Percentiles rank a stretch among this genome's conserved stretches.
Evolutionary conservation across 169 alveolate species (phyloP).

Genomic region (Plasmodium yoelii): DNA sequence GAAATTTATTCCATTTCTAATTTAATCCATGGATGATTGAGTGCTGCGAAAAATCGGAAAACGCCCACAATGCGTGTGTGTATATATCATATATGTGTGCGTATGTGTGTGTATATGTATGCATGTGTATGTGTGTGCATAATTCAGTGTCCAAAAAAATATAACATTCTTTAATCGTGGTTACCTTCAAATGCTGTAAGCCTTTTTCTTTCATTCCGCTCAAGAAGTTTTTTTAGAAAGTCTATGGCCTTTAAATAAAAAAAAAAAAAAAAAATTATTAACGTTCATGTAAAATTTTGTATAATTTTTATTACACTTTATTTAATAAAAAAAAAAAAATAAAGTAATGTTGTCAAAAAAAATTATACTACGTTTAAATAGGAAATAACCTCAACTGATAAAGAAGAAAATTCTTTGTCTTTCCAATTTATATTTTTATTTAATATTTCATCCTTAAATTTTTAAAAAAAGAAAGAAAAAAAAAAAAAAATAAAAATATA

Average conservation of each 20-base stretch:
- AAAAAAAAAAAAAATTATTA: slow-evolving; percentile 15
- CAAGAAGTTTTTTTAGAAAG: slow-evolving; percentile 66
- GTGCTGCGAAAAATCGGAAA: slow-evolving; percentile 10
- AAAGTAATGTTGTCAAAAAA: neutral
- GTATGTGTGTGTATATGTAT: neutral
- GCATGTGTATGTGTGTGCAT: neutral
- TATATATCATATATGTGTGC: neutral
- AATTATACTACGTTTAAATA: neutral
- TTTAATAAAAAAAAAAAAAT: neutral
- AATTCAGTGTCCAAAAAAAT: neutral
- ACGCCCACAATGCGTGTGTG: neutral
- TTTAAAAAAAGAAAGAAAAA: neutral
- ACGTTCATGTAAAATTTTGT: neutral
- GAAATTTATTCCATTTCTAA: slow-evolving; percentile 17
- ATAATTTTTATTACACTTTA: neutral
- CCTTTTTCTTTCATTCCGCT: slow-evolving; percentile 66
- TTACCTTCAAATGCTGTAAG: slow-evolving; percentile 61
- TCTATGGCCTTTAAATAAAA: slow-evolving; percentile 39
- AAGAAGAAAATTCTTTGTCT: slow-evolving; percentile 56
- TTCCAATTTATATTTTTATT: slow-evolving; percentile 65
- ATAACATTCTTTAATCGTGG: neutral
- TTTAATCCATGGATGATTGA: slow-evolving; percentile 42
- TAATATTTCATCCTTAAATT: slow-evolving; percentile 37
- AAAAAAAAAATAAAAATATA: neutral
- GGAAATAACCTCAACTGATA: slow-evolving; percentile 42